Conservation (phyloP, 1,139 yeast species). For the Hyphopichia burtonii region DNA sequence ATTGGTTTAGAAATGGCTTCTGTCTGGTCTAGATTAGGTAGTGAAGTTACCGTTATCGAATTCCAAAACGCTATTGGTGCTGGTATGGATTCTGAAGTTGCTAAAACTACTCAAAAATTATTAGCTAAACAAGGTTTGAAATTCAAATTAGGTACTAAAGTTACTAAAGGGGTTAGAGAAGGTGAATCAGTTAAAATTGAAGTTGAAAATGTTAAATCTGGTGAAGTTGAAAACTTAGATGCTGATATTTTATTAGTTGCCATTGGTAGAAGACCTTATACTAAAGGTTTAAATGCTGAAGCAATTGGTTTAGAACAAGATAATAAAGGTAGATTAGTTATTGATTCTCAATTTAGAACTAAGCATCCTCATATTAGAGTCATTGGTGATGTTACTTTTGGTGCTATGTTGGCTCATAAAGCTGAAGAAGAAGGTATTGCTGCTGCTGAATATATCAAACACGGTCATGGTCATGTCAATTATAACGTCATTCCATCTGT, state of each 20-base stretch:
- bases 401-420: conserved; percentile 99
- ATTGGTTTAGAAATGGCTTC: conserved; percentile 99
- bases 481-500: conserved; percentile 97
- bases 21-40: conserved; percentile 92
- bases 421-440: conserved; percentile 99
- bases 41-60: conserved; percentile 94
- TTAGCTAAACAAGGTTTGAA: conserved; percentile 93
- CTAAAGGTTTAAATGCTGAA: conserved; percentile 87
- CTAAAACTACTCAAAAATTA: conserved; percentile 85
- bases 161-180: conserved; percentile 77
- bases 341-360: conserved; percentile 91
- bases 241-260: conserved; percentile 95
- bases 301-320: conserved; percentile 86
- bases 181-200: conserved; percentile 87
- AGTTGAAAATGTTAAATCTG: conserved; percentile 86
- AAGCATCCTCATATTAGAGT: conserved; percentile 92
- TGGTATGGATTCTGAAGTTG: conserved; percentile 96
- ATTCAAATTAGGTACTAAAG: conserved; percentile 92
- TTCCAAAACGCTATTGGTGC: conserved; percentile 87
- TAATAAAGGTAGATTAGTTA: conserved; percentile 87
- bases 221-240: conserved; percentile 75
- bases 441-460: conserved; percentile 91
- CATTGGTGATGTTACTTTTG: conserved; percentile 97
- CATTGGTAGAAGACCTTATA: conserved; percentile 98
- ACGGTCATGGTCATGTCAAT: conserved; percentile 97